A percentile compares a stretch with the other conserved stretches of the same genome.
These are phyloP conservation scores for Fonsecaea pedrosoi DNA, from an alignment of 2,329 filamentous ascomycete genomes.

Conservation along the genomic window DNA sequence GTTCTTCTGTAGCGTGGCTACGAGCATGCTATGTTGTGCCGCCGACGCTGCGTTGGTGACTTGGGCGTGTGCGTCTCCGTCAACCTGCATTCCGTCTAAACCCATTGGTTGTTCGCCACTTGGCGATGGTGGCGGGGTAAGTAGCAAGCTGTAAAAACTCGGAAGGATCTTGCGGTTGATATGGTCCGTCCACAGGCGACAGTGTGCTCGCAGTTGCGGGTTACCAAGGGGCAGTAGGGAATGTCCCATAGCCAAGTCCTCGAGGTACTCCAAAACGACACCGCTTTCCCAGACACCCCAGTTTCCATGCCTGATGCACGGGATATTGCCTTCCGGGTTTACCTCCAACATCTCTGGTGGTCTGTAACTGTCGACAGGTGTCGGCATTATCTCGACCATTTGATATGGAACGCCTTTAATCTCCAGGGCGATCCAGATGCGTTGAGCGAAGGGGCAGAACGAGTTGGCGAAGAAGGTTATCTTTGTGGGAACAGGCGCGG, in stretches of 20 bases:
- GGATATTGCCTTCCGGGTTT: constrained; percentile 77
- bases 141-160: constrained; percentile 75
- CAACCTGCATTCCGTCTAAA: constrained; percentile 20
- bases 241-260: constrained; percentile 70
- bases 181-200: constrained; percentile 81
- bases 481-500: constrained; percentile 64
- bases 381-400: constrained; percentile 72
- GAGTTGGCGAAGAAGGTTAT: constrained; percentile 82
- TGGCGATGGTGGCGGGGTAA: constrained; percentile 34
- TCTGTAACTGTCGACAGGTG: constrained; percentile 69
- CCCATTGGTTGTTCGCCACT: constrained; percentile 17
- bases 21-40: constrained; percentile 36
- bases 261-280: constrained; percentile 85
- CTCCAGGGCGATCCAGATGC: constrained; percentile 88
- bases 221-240: constrained; percentile 68
- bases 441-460: constrained; percentile 86
- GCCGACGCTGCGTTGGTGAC: constrained; percentile 16
- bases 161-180: constrained; percentile 79
- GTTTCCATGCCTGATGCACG: constrained; percentile 76
- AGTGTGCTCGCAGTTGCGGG: constrained; percentile 73
- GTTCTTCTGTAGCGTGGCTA: constrained; percentile 61
- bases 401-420: constrained; percentile 79
- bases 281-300: constrained; percentile 84
- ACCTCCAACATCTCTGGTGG: constrained; percentile 76
- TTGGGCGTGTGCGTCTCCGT: constrained; percentile 19